Conservation (phyloP, 2,329 filamentous ascomycete genomes). For the Exserohilum rostratum region DNA sequence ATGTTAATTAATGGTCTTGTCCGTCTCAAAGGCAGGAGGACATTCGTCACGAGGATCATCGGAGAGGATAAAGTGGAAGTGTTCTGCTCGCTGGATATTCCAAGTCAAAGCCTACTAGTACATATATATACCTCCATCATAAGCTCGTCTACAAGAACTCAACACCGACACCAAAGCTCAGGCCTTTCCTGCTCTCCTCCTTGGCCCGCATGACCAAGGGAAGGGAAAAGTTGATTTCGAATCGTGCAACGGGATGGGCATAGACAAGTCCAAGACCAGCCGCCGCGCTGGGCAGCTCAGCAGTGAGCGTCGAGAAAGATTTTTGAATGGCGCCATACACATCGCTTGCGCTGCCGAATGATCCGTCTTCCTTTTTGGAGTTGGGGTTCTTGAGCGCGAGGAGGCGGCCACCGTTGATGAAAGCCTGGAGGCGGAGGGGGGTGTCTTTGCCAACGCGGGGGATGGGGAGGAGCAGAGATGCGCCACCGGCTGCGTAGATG, state of each 20-base stretch:
- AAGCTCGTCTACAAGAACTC: slow-evolving; percentile 75
- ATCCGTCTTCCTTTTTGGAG: slow-evolving; percentile 47
- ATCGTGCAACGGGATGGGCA: slow-evolving; percentile 88
- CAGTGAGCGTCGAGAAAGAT: slow-evolving; percentile 73
- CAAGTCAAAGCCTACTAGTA: slow-evolving; percentile 11
- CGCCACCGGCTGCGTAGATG: slow-evolving; percentile 85
- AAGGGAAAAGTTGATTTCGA: slow-evolving; percentile 94
- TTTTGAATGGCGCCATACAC: slow-evolving; percentile 62
- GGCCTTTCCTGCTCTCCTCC: slow-evolving; percentile 86
- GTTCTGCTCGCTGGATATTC: slow-evolving; percentile 8
- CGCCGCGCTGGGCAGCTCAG: slow-evolving; percentile 80
- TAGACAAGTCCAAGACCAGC: slow-evolving; percentile 92
- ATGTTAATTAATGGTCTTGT: no score
- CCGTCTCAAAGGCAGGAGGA: background rate
- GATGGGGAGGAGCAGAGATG: slow-evolving; percentile 83
- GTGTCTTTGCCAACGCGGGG: slow-evolving; percentile 82
- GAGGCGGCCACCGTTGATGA: slow-evolving; percentile 87
- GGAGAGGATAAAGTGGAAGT: background rate
- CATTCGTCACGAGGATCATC: background rate
- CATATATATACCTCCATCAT: slow-evolving; percentile 1
- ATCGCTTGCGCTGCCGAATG: slow-evolving; percentile 55
- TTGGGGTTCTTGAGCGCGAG: slow-evolving; percentile 71
- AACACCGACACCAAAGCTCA: slow-evolving; percentile 95
- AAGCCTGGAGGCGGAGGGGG: slow-evolving; percentile 84
- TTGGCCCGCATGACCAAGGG: slow-evolving; percentile 81